Base-by-base conservation (phyloP, 768 basidiomycete species). In the Pleurotus tuoliensis region DNA sequence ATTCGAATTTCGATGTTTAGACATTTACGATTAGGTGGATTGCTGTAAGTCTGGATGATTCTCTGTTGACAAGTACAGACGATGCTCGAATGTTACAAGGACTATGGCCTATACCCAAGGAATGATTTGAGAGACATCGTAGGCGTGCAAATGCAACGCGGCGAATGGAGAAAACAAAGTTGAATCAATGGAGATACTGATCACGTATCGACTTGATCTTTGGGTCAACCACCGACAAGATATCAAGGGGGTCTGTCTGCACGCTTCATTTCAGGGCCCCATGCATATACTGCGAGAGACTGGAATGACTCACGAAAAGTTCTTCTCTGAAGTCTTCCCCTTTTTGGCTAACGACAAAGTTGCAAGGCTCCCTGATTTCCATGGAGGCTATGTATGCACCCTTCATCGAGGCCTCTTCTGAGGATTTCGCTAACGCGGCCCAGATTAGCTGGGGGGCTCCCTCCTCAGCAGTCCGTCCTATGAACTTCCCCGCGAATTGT, bases 391-490 rank as follows among this genome's bases (percentile, higher is more conserved):
- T 41, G 54, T 69, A 76, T 5, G 60, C 65, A 0, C 75, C 76
- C 16, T 65, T 67, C 49, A 75, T 50, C 8, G 15, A 8, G 1
- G 18, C 48, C 13, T 50, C 48, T 15, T 34, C 24, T 30, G 40
- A 20, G 1, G 45, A 50, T 6, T 22, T 30, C n/a, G 67, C 70
- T 6, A 75, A 59, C 0, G 73, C 71, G 4, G 67, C 73, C 62
- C 65, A 73, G n/a, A 75, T 66, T 20, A 75, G 56, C 25, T 64
- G 64, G 8, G 72, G 63, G 24, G 69, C 65, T 6, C 74, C 76
- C 56, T 68, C 62, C 48, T 80, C 76, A 1, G 73, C 59, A 0
- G 71, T 67, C 15, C 67, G 68, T 1, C 70, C 76, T 0, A 81
- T 40, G 0, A 67, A 1, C 4, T 49, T 62, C 38, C 73, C 68